These are phyloP conservation scores for Penicillium manginii DNA, from an alignment of 495 filamentous ascomycete species.

Conservation along the genomic window DNA sequence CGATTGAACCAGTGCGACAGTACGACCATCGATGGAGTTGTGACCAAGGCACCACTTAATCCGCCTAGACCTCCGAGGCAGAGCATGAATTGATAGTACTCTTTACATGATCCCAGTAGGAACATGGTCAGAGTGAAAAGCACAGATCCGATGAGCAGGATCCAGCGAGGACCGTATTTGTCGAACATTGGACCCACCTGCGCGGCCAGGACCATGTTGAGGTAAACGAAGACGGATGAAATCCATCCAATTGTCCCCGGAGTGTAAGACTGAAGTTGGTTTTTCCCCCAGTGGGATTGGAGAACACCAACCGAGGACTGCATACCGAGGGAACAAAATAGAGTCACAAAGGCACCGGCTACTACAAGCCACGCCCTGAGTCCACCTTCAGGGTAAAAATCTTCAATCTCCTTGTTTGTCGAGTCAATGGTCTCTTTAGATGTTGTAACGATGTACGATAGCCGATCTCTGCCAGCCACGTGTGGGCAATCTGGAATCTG, in stretches of 20 bases:
- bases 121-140: not conserved
- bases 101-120: constrained; percentile 1
- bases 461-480: not conserved
- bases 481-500: not conserved
- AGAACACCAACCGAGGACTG: not conserved
- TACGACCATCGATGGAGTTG: constrained; percentile 59
- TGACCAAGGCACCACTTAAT: constrained; percentile 39
- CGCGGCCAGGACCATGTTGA: not conserved
- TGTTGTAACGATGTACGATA: not conserved
- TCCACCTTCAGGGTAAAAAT: not conserved
- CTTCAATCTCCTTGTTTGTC: not conserved
- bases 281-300: not conserved
- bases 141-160: not conserved
- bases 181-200: not conserved
- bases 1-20: constrained; percentile 65
- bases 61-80: constrained; percentile 9
- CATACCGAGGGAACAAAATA: constrained; percentile 3
- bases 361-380: not conserved
- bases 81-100: constrained; percentile 17
- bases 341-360: constrained; percentile 1
- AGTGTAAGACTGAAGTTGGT: not conserved
- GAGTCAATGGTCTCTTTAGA: not conserved
- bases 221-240: not conserved
- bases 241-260: constrained; percentile 1
- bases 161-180: not conserved